phyloP scores from a whole-genome alignment of 768 basidiomycete species.

The Leccinum fibrillosum region DNA sequence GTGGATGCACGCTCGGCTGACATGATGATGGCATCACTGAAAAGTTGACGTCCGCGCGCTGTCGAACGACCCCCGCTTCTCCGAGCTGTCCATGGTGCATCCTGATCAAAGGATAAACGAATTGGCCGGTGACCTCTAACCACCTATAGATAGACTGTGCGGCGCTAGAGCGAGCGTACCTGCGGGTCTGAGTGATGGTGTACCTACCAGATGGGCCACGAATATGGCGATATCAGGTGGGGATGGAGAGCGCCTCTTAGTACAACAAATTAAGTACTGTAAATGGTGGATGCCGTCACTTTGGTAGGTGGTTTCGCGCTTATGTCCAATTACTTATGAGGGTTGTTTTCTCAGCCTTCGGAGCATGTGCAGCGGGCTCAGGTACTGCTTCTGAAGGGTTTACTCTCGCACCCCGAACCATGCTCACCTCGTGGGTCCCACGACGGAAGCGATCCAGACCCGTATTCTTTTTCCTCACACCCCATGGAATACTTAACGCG shows the following conservation, averaged over 20 bases:
- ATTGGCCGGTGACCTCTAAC: background rate
- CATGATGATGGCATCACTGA: background rate
- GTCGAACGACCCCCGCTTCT: background rate
- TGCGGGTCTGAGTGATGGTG: background rate
- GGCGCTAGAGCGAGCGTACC: background rate
- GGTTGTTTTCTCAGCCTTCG: background rate
- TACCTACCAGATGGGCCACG: background rate
- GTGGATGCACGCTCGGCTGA: background rate
- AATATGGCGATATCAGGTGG: background rate
- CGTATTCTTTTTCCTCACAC: conserved; percentile 1
- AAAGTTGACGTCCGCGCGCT: background rate
- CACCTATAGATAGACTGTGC: background rate
- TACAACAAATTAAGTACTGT: background rate
- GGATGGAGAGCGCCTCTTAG: background rate
- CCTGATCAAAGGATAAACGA: background rate
- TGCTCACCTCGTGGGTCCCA: background rate
- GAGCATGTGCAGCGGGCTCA: background rate
- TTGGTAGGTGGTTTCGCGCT: background rate
- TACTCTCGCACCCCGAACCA: background rate
- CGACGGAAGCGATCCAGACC: conserved; percentile 7
- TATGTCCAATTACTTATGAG: background rate
- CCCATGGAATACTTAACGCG: background rate
- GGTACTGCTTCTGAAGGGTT: background rate
- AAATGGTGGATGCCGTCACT: background rate
- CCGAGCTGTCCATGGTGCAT: background rate